phyloP scores from a whole-genome alignment of 768 basidiomycete genomes.

The Trametes cubensis region DNA sequence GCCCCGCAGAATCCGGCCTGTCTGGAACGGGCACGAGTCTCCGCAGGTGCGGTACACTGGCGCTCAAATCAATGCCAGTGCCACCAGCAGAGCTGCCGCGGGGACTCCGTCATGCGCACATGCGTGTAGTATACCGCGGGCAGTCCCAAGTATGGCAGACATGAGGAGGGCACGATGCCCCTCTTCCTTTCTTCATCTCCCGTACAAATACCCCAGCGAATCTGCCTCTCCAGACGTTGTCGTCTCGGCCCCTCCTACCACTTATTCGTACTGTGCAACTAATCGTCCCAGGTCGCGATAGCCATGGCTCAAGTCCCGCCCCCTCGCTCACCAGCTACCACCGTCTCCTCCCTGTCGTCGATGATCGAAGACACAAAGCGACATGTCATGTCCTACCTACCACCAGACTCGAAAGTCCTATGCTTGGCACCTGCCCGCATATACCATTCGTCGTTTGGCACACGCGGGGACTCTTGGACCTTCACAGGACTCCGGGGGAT shows the following conservation, averaged over 20 bases:
- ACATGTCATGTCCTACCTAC: slow-evolving; percentile 30
- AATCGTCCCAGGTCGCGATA: neutral
- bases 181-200: slow-evolving; percentile 20
- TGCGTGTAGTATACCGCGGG: neutral
- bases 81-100: neutral
- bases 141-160: slow-evolving; percentile 2
- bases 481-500: slow-evolving; percentile 63
- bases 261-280: neutral
- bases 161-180: slow-evolving; percentile 19
- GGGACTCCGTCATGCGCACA: neutral
- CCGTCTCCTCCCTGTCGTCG: slow-evolving; percentile 20
- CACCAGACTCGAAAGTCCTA: slow-evolving; percentile 40
- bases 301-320: slow-evolving; percentile 5
- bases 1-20: no score
- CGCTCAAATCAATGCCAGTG: neutral
- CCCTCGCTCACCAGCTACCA: slow-evolving; percentile 14
- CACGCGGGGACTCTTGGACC: slow-evolving; percentile 54
- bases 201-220: slow-evolving; percentile 8
- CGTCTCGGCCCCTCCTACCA: neutral
- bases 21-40: no score
- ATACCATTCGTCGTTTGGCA: slow-evolving; percentile 60
- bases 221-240: neutral
- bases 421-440: slow-evolving; percentile 59
- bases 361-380: slow-evolving; percentile 23
- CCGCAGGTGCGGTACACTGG: no score